Evolutionary conservation across 495 filamentous ascomycete genomes (phyloP).

Genomic region (Aspergillus cavernicola): DNA sequence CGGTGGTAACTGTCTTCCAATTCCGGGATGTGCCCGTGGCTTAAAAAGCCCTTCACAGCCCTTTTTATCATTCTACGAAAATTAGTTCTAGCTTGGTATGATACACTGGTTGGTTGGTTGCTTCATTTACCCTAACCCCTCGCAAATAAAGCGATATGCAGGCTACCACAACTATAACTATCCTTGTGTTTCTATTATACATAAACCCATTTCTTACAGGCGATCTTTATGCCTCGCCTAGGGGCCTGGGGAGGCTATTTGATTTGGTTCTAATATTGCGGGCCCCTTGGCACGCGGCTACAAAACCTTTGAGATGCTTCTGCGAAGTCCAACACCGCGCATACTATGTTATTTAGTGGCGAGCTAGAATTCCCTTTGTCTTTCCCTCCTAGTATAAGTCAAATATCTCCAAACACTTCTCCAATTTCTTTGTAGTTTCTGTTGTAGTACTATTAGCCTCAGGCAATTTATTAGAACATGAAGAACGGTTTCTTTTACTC

Average conservation of each 20-base stretch:
- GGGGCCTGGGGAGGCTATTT: constrained; percentile 24
- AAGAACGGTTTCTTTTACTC: constrained; percentile 4
- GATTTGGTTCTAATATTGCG: constrained; percentile 19
- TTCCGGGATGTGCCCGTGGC: no score
- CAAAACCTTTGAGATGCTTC: constrained; percentile 27
- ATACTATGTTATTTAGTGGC: constrained; percentile 13
- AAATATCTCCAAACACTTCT: constrained; percentile 20
- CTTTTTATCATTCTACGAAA: no score
- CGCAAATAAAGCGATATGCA: constrained; percentile 15
- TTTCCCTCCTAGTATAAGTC: constrained; percentile 23
- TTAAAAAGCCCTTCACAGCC: no score
- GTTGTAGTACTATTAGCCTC: constrained; percentile 4
- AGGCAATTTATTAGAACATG: constrained; percentile 5
- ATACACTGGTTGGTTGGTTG: constrained; percentile 18
- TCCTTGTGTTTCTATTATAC: constrained; percentile 7
- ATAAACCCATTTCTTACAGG: constrained; percentile 8
- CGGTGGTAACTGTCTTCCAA: no score
- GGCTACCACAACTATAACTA: constrained; percentile 6
- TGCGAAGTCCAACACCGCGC: constrained; percentile 26
- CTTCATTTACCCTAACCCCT: constrained; percentile 11
- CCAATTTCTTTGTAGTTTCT: constrained; percentile 15
- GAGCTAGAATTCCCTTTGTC: constrained; percentile 19
- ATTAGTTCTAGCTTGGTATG: no score
- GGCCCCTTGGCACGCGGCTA: constrained; percentile 25
- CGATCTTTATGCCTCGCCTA: constrained; percentile 25